Evolutionary conservation across 1,139 yeast genomes (phyloP), one percentile per base, ranked within the genome.

Genomic region (Suhomyces maxii): DNA sequence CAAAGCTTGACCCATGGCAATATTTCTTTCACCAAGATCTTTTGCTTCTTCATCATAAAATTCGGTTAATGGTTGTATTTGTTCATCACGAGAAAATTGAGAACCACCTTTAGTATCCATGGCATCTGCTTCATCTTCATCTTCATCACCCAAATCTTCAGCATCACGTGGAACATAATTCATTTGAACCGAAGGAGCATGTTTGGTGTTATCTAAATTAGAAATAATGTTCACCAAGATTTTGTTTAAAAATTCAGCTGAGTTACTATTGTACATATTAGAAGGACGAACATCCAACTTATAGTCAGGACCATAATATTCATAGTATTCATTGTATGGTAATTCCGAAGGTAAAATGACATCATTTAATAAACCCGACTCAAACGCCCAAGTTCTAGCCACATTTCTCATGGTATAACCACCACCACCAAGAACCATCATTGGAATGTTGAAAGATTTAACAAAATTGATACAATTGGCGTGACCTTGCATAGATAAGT

Each of bases 331-430:
- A 65, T 91, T 91, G 73, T 89, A 91, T 7, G 98, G 98, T 57
- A 91, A 79, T 61, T 91, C 97, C 11, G 83, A 74, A 26, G 90
- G 95, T 54, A 91, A 74, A 23, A 82, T 67, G 51, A 85, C 88
- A 59, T 89, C 87, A 59, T 89, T 91, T 55, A 91, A 74, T 47
- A 93, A 72, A 14, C 97, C 97, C 4, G 97, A 85, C 69, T 93
- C 99, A 63, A 80, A 91, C 36, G 97, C 84, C 99, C 99, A 93
- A 8, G 97, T 85, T 59, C 98, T 78, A 32, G 97, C 90, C 40
- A 93, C 99, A 65, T 93, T 93, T 65, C 98, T 80, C 87, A 93
- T 93, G 13, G 98, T 93, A 68, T 93, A 93, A 31, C 99, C 99
- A 58, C 99, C 99, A 44, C 99, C 99, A 37, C 99, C 99, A 18